Evolutionary conservation across 306 rosid species (phyloP), one percentile per base, ranked within the genome.

Genomic region (Hippophae tibetana): DNA sequence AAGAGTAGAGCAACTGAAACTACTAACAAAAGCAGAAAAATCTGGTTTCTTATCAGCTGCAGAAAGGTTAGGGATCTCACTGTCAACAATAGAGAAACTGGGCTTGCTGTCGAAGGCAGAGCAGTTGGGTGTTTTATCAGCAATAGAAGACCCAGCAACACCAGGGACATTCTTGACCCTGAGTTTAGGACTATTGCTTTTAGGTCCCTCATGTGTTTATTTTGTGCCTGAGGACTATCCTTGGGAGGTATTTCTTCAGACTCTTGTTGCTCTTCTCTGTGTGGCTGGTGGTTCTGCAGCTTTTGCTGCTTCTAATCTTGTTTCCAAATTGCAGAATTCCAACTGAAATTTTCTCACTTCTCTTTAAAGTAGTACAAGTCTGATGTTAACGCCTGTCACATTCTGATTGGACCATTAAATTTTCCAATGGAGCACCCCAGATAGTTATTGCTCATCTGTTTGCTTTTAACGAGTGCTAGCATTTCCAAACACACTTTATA

Each of bases 71-170:
- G 96, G 99, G 9, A 66, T 92, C 57, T 92, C 99, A 1, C 81
- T 92, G 7, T 88, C 96, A 12, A 44, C 84, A 0, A 88, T 92
- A 45, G 99, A 92, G 86, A 76, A 63, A 45, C 64, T 88, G 11
- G 96, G 99, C 1, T 74, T 88, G 54, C 95, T 92, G 5, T 87
- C 95, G 5, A 92, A 88, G 72, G 99, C 99, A 2, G 96, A 92
- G 57, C 90, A 88, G n/a, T 38, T 88, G 1, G 99, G 99, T 55
- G 72, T 92, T 61, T 68, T 88, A 5, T 92, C 99, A 6, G 96
- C 99, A 7, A 93, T 96, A 9, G 86, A 96, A 10, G 88, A 92
- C 69, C 90, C 95, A 0, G 86, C 76, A 50, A 92, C 96, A 5
- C 99, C 99, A 2, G 85, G 79, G 10, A 63, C 85, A 12, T 67